Evolutionary conservation across 2,329 filamentous ascomycete genomes (phyloP).

Genomic region (Fusarium papillatum): DNA sequence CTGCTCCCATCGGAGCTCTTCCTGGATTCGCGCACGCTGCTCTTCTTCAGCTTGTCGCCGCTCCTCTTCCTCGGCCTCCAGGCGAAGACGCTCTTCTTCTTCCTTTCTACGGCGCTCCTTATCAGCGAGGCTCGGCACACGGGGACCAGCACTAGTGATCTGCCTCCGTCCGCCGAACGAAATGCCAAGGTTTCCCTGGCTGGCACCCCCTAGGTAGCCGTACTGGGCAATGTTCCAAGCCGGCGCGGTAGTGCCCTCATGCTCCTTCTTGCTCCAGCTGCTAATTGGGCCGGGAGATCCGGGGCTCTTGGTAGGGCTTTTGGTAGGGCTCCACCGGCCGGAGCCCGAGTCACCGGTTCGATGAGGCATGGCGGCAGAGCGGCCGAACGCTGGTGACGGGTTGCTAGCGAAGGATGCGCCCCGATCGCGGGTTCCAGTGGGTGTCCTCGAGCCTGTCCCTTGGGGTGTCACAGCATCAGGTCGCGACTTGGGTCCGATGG

Average conservation of each 20-base stretch:
- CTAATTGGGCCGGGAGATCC: conserved; percentile 73
- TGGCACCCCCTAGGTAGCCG: conserved; percentile 97
- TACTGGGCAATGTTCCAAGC: conserved; percentile 99
- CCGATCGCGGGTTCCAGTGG: conserved; percentile 59
- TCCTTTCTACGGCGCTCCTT: conserved; percentile 80
- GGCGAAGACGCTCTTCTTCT: conserved; percentile 71
- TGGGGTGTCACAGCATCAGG: conserved; percentile 75
- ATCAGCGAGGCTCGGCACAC: conserved; percentile 85
- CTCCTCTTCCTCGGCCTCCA: conserved; percentile 67
- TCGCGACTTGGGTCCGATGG: conserved; percentile 80
- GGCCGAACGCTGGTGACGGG: conserved; percentile 64
- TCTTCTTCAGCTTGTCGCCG: conserved; percentile 69
- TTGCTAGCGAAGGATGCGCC: conserved; percentile 71
- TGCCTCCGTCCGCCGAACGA: conserved; percentile 92
- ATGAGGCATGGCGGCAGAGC: conserved; percentile 56
- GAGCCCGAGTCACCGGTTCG: conserved; percentile 67
- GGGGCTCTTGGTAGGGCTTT: conserved; percentile 60
- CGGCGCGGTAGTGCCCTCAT: conserved; percentile 85
- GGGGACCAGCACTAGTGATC: conserved; percentile 86
- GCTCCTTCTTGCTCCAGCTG: conserved; percentile 90
- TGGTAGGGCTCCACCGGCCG: conserved; percentile 73
- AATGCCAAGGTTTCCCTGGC: conserved; percentile 94
- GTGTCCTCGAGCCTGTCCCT: conserved; percentile 69
- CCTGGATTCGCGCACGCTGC: conserved; percentile 72
- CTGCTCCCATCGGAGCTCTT: conserved; percentile 77